Evolutionary conservation across 1,284 basidiomycete genomes (phyloP), one percentile per base, ranked within the genome.

Genomic region (Sanguinoderma infundibulare): DNA sequence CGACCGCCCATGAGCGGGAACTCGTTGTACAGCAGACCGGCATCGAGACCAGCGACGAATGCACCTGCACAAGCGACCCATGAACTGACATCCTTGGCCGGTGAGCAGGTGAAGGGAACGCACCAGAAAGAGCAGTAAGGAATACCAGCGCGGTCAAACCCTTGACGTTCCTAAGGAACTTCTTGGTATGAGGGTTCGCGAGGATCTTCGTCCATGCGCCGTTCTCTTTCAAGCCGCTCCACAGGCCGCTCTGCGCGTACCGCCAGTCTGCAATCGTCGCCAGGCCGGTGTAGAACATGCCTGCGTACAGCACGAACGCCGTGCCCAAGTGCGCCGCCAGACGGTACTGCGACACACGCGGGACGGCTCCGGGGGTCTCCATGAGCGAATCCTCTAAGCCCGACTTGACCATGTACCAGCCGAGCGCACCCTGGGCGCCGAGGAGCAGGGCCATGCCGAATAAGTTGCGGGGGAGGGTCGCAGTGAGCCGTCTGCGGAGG

Each of bases 321-420:
- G 95, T 86, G 17, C 92, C 91, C 14, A 99, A 84, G 76, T 99
- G 98, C 28, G 96, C 93, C 0, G 97, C 97, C 17, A 99, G 86
- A 8, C 98, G 86, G 77, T 99, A 99, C 75, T 99, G 98, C 36
- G 94, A 96, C 15, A 99, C 98, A 1, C 98, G 90, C 1, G 98
- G 95, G 9, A 96, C 90, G 14, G 90, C 87, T n/a, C 88, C 89
- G 15, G 93, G 92, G 20, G 84, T 90, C 12, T 88, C 85, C 78
- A 98, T 82, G 60, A 95, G 81, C 20, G 91, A 84, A 60, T 94
- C 87, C 69, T 95, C 92, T 12, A 99, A 81, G 1, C 98, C 98
- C 10, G 95, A 97, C 74, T 98, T 94, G 63, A 99, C 98, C 98
- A 99, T 99, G 82, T 98, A 98, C 98, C 98, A 99, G 30, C 98